Conservation (phyloP, 1,139 yeast genomes). For the Pichia sp. region DNA sequence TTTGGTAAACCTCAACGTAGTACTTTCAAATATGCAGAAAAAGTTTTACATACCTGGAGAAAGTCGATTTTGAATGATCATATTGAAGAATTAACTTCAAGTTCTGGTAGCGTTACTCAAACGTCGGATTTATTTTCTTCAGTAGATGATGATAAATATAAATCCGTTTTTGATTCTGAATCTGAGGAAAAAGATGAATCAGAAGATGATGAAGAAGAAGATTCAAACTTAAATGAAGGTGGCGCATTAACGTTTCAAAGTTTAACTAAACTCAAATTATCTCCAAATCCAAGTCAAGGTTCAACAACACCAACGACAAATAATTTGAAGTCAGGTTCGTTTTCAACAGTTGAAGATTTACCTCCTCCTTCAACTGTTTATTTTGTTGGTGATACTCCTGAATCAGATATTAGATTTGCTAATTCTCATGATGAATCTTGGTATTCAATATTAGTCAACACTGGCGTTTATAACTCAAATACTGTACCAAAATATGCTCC, state of each 20-base stretch:
- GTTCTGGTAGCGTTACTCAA: slow-evolving; percentile 11
- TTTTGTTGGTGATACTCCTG: slow-evolving; percentile 92
- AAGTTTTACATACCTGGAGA: slow-evolving; percentile 71
- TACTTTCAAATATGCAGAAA: slow-evolving; percentile 73
- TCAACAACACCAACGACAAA: neutral
- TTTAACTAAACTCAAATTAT: slow-evolving; percentile 33
- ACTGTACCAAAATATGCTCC: slow-evolving; percentile 75
- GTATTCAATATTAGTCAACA: slow-evolving; percentile 78
- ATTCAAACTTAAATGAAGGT: slow-evolving; percentile 26
- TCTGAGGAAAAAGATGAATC: slow-evolving; percentile 31
- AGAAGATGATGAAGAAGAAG: slow-evolving; percentile 31
- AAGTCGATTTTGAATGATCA: slow-evolving; percentile 70
- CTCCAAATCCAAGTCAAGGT: neutral
- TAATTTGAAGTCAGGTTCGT: neutral
- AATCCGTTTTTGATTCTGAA: slow-evolving; percentile 23
- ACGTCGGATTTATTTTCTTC: slow-evolving; percentile 12
- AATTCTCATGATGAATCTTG: slow-evolving; percentile 79
- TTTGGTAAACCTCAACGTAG: slow-evolving; percentile 86
- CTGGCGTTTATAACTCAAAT: slow-evolving; percentile 82
- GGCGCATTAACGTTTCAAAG: slow-evolving; percentile 33
- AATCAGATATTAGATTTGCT: slow-evolving; percentile 81
- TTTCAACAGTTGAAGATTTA: slow-evolving; percentile 34
- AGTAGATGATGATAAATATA: slow-evolving; percentile 10
- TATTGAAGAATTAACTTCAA: slow-evolving; percentile 46
- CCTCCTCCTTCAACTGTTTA: slow-evolving; percentile 84